A percentile compares a stretch with the other conserved stretches of the same genome.
Evolutionary conservation across 2,329 filamentous ascomycete species (phyloP).

Genomic region (Colletotrichum sp.): DNA sequence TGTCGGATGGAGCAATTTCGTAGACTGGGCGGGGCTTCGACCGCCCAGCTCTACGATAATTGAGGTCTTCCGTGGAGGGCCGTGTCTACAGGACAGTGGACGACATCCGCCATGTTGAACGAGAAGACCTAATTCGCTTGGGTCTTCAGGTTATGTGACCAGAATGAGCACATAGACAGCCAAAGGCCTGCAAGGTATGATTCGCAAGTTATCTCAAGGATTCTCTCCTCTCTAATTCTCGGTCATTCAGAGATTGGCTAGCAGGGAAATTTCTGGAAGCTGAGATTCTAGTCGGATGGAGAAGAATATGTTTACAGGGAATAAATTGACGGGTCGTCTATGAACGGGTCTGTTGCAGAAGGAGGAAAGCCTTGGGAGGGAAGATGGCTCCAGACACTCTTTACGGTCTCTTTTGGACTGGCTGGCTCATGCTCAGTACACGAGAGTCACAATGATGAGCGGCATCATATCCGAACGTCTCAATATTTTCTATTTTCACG

Average conservation of each 20-base stretch:
- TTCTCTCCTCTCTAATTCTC: background rate
- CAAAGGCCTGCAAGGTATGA: background rate
- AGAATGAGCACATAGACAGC: background rate
- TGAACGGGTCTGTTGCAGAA: fast-evolving
- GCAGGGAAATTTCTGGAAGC: background rate
- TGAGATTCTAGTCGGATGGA: background rate
- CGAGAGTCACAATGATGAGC: background rate
- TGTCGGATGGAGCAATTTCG: background rate
- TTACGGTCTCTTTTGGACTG: background rate
- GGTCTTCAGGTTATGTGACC: background rate
- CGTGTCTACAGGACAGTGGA: fast-evolving
- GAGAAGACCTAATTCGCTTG: background rate
- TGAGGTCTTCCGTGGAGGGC: background rate
- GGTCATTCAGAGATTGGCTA: background rate
- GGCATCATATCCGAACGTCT: background rate
- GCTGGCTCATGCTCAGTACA: background rate
- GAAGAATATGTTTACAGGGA: background rate
- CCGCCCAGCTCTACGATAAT: background rate
- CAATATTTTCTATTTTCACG: background rate
- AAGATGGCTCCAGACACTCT: background rate
- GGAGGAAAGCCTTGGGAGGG: background rate
- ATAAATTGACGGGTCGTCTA: background rate
- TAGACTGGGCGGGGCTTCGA: background rate
- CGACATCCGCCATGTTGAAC: fast-evolving
- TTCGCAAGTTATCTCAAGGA: background rate